These are phyloP conservation scores for Cladorrhinum sp. DNA, from an alignment of 2,329 filamentous ascomycete genomes.

Conservation along the genomic window DNA sequence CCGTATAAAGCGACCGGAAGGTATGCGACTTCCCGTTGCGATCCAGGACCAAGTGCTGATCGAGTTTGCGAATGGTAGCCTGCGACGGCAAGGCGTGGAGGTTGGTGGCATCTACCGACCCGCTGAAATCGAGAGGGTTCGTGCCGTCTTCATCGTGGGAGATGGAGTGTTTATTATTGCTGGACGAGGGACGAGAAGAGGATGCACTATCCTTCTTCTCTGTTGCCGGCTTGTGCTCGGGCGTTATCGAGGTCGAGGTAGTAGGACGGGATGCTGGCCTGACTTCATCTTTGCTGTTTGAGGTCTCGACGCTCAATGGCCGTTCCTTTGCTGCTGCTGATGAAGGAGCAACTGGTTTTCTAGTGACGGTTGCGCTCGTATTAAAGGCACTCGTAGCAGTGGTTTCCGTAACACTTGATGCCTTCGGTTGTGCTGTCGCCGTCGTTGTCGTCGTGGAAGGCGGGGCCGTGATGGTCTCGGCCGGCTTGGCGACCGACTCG, in stretches of 20 bases:
- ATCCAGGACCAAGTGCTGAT: conserved; percentile 59
- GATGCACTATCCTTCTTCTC: background rate
- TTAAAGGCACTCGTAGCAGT: background rate
- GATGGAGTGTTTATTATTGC: background rate
- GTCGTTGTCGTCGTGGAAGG: conserved; percentile 1
- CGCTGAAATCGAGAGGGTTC: conserved; percentile 49
- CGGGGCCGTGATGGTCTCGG: conserved; percentile 6
- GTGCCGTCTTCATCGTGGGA: conserved; percentile 18
- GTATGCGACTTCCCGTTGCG: conserved; percentile 55
- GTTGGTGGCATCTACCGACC: conserved; percentile 54
- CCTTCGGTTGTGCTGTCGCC: background rate
- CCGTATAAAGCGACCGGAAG: conserved; percentile 63
- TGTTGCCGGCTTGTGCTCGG: background rate
- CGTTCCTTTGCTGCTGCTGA: background rate
- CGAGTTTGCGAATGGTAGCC: conserved; percentile 49
- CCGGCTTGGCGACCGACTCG: conserved; percentile 13
- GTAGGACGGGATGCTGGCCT: background rate
- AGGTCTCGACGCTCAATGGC: background rate
- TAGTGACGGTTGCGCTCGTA: background rate
- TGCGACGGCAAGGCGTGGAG: conserved; percentile 46
- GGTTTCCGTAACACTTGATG: background rate
- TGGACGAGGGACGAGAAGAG: background rate
- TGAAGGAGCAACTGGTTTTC: background rate
- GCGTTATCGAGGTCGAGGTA: background rate
- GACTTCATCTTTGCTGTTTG: background rate